These are phyloP conservation scores for Brassica carinata DNA, from an alignment of 345 rosid species.

Conservation along the genomic window DNA sequence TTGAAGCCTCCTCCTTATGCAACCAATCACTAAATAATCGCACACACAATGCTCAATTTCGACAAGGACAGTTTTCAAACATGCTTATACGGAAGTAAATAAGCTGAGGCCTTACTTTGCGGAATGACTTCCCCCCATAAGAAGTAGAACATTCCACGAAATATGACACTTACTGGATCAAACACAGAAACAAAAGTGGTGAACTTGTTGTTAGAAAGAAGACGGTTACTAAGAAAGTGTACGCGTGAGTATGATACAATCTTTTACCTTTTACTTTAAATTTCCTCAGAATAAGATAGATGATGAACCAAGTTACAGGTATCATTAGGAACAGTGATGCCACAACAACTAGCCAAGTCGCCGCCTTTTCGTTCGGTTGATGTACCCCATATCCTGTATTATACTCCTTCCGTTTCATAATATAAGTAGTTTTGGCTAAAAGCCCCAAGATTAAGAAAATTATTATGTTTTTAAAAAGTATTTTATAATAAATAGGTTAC, in stretches of 20 bases:
- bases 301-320: conserved; percentile 21
- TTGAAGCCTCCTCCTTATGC: neutral
- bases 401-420: too few species aligned
- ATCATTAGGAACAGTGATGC: conserved; percentile 21
- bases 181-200: neutral
- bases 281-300: conserved; percentile 29
- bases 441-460: too few species aligned
- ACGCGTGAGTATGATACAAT: neutral
- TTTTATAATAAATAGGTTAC: too few species aligned
- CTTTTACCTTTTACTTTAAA: conserved; percentile 21
- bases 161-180: neutral
- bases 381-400: neutral
- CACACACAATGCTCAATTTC: neutral
- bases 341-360: conserved; percentile 39
- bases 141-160: conserved; percentile 1
- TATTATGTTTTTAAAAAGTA: too few species aligned
- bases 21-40: neutral
- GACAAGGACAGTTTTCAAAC: neutral
- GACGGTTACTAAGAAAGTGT: neutral
- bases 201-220: neutral
- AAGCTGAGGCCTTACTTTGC: neutral
- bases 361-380: neutral
- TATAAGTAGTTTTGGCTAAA: too few species aligned
- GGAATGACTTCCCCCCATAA: neutral
- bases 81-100: neutral